Conservation (phyloP, 345 rosid species). For the Geranium brycei region DNA sequence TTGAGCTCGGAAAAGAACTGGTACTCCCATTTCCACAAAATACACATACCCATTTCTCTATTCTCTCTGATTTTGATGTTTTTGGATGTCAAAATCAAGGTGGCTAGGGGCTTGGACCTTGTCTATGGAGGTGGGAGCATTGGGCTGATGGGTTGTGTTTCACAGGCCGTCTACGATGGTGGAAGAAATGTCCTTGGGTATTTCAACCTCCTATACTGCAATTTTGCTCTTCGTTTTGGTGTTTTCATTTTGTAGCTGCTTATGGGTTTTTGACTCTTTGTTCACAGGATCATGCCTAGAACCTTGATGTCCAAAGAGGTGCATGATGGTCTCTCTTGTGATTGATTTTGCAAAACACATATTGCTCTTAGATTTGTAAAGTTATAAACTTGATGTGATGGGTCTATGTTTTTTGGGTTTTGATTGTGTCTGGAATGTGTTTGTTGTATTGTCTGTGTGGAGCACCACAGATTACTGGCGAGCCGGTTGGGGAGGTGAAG, state of each 20-base stretch:
- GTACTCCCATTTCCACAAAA: conserved; percentile 16
- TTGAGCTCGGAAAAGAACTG: conserved; percentile 73
- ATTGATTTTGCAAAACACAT: not conserved
- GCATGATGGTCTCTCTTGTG: not conserved
- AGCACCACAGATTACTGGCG: conserved; percentile 11
- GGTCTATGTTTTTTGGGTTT: not conserved
- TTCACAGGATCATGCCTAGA: conserved; percentile 37
- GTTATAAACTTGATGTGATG: not conserved
- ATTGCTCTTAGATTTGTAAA: not conserved
- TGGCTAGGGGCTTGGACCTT: conserved; percentile 59
- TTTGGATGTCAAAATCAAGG: conserved; percentile 20
- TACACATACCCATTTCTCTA: not conserved
- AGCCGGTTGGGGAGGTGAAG: conserved; percentile 73
- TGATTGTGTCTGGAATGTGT: not conserved
- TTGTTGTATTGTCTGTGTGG: not conserved
- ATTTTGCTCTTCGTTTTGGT: not conserved
- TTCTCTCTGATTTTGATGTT: not conserved
- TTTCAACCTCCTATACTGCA: not conserved
- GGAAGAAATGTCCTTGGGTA: conserved; percentile 95
- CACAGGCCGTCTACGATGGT: conserved; percentile 62
- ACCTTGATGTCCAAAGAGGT: conserved; percentile 46
- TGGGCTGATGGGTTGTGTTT: conserved; percentile 89
- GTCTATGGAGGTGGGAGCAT: conserved; percentile 95
- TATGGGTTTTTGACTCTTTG: not conserved
- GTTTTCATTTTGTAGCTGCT: not conserved